Percentiles rank a stretch among this genome's conserved stretches.
These are phyloP conservation scores for Brassica hybrid DNA, from an alignment of 441 rosid genomes.

Conservation along the genomic window DNA sequence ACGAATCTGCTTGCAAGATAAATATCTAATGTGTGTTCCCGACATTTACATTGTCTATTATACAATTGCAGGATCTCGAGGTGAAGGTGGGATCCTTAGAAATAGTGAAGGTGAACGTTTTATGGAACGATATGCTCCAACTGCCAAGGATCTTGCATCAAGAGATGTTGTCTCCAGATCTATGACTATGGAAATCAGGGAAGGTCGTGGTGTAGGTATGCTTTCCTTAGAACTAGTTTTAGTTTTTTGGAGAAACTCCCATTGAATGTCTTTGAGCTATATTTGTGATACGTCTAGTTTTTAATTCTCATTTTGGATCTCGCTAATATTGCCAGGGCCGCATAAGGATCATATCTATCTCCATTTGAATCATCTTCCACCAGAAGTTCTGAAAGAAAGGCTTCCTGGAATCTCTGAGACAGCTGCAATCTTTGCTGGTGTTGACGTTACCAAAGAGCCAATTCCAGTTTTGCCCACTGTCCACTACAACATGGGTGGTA, in stretches of 20 bases:
- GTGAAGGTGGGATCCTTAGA: conserved; percentile 97
- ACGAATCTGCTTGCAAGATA: background rate
- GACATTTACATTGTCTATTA: background rate
- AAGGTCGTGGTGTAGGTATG: conserved; percentile 99
- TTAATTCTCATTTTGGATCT: background rate
- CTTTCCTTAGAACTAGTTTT: conserved; percentile 18
- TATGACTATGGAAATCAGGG: conserved; percentile 98
- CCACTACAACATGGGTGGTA: conserved; percentile 97
- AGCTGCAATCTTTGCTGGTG: conserved; percentile 99
- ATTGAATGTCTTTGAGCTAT: background rate
- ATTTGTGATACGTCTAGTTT: conserved; percentile 3
- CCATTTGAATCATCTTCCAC: conserved; percentile 97
- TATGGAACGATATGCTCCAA: conserved; percentile 99
- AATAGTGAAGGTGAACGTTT: conserved; percentile 96
- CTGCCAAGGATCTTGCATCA: conserved; percentile 99
- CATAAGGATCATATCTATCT: conserved; percentile 95
- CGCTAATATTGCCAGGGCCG: conserved; percentile 60
- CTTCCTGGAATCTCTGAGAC: conserved; percentile 99
- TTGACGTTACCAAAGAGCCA: conserved; percentile 97
- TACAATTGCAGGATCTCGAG: conserved; percentile 79
- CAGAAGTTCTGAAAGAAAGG: conserved; percentile 95
- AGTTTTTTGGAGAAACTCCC: background rate
- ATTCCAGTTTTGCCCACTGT: conserved; percentile 97
- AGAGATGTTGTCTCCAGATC: conserved; percentile 99
- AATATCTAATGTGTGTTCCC: background rate